phyloP scores from a whole-genome alignment of 371 early-diverging fungal genomes.

The Rhizopus arrhizus region DNA sequence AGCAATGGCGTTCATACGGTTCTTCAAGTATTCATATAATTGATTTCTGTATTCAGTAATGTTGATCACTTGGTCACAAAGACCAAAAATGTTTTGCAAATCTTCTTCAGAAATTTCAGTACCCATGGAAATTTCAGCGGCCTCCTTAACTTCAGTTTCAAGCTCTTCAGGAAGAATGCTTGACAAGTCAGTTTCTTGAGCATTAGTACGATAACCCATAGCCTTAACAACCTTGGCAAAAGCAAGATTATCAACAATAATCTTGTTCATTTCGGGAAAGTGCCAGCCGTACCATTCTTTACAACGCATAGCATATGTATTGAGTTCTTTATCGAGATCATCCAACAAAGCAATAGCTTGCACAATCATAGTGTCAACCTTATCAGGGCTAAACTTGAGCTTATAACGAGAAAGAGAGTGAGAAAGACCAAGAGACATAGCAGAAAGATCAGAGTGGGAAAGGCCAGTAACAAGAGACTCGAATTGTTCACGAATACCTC shows the following conservation, averaged over 20 bases:
- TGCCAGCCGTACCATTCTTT: constrained; percentile 96
- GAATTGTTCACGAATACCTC: constrained; percentile 91
- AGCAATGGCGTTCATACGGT: constrained; percentile 89
- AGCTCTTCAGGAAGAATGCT: constrained; percentile 91
- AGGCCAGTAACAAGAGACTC: constrained; percentile 70
- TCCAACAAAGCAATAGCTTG: constrained; percentile 94
- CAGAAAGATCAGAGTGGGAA: constrained; percentile 76
- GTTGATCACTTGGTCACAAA: constrained; percentile 81
- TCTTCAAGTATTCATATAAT: constrained; percentile 87
- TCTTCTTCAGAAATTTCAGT: constrained; percentile 91
- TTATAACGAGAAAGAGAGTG: constrained; percentile 87
- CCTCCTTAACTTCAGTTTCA: constrained; percentile 78
- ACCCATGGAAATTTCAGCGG: constrained; percentile 94
- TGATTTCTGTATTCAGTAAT: constrained; percentile 87
- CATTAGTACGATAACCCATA: constrained; percentile 82
- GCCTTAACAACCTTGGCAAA: constrained; percentile 76
- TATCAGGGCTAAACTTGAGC: constrained; percentile 91
- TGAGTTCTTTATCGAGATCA: constrained; percentile 95
- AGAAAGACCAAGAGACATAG: constrained; percentile 83
- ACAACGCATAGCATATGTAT: constrained; percentile 96
- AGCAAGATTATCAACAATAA: constrained; percentile 75
- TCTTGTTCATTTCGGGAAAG: constrained; percentile 88
- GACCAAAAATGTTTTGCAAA: constrained; percentile 74
- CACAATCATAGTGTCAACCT: constrained; percentile 95
- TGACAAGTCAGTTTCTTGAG: constrained; percentile 71